Conservation (phyloP, 371 early-diverging fungal species). For the Mucor racemosus region DNA sequence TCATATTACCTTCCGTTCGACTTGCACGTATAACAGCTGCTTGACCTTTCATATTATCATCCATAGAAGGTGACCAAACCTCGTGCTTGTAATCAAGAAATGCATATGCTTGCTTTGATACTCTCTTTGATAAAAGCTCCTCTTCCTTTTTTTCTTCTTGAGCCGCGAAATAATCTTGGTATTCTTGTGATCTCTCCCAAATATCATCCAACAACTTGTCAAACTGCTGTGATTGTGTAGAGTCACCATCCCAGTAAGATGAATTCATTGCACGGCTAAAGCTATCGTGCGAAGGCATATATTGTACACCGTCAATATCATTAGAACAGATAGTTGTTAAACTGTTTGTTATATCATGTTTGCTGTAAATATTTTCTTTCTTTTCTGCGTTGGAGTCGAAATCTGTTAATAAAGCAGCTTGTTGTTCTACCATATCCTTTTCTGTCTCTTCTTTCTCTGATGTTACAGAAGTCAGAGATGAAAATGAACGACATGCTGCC, state of each 20-base stretch:
- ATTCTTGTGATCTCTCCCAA: constrained; percentile 27
- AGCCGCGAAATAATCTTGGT: constrained; percentile 28
- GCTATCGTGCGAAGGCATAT: not conserved
- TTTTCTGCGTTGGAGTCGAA: not conserved
- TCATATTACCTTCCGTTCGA: constrained; percentile 21
- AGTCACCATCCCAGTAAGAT: constrained; percentile 21
- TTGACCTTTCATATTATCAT: not conserved
- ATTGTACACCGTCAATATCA: not conserved
- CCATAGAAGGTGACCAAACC: constrained; percentile 7
- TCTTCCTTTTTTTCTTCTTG: not conserved
- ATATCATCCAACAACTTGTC: constrained; percentile 27
- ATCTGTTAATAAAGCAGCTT: too few relatives aligned
- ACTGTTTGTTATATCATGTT: not conserved
- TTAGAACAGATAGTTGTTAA: not conserved
- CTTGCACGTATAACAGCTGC: constrained; percentile 6
- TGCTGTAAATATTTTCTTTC: not conserved
- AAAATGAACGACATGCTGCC: not conserved
- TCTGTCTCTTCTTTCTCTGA: not conserved
- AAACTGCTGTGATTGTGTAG: constrained; percentile 24
- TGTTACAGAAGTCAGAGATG: not conserved
- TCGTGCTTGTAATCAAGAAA: not conserved
- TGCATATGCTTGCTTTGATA: not conserved
- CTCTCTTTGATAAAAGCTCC: not conserved
- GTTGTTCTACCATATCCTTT: too few relatives aligned
- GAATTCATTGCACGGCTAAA: not conserved